Evolutionary conservation across 495 filamentous ascomycete species (phyloP).

Genomic region (Entonaema liquescens): DNA sequence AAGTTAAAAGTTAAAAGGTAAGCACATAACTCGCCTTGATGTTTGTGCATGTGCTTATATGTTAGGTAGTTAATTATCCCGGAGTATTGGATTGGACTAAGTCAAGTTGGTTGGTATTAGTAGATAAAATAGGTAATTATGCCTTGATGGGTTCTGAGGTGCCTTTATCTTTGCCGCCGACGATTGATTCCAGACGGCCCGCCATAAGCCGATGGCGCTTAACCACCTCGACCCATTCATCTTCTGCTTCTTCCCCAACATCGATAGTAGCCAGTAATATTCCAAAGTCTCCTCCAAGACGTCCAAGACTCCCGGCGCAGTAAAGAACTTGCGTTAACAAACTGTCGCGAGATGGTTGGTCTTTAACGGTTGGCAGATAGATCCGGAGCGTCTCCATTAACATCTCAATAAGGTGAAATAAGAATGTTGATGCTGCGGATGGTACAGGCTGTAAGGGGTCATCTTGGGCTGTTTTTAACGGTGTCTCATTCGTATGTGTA

Average conservation of each 20-base stretch:
- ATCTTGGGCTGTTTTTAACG: conserved; percentile 36
- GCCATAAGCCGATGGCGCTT: conserved; percentile 88
- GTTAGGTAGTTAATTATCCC: not conserved
- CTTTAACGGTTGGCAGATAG: conserved; percentile 86
- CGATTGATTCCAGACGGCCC: conserved; percentile 83
- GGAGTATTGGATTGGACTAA: not conserved
- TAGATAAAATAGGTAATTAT: conserved; percentile 1
- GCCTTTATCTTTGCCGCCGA: conserved; percentile 56
- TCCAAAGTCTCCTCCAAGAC: conserved; percentile 92
- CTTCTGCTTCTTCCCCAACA: conserved; percentile 62
- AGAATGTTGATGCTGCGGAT: conserved; percentile 82
- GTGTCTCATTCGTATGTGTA: conserved; percentile 47
- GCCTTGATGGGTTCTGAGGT: conserved; percentile 4
- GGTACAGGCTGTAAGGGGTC: conserved; percentile 77
- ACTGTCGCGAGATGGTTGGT: conserved; percentile 81
- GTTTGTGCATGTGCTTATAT: too few species aligned
- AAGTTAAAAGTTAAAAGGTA: not conserved
- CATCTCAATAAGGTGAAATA: conserved; percentile 83
- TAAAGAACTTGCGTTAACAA: conserved; percentile 94
- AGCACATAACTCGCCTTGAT: too few species aligned
- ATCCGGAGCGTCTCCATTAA: conserved; percentile 77
- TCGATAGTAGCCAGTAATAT: conserved; percentile 80
- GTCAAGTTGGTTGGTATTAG: not conserved
- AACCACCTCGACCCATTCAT: conserved; percentile 92
- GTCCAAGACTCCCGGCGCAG: conserved; percentile 90